These are phyloP conservation scores for Dendrobium nobile DNA, from an alignment of 106 monocot species.

Conservation along the genomic window DNA sequence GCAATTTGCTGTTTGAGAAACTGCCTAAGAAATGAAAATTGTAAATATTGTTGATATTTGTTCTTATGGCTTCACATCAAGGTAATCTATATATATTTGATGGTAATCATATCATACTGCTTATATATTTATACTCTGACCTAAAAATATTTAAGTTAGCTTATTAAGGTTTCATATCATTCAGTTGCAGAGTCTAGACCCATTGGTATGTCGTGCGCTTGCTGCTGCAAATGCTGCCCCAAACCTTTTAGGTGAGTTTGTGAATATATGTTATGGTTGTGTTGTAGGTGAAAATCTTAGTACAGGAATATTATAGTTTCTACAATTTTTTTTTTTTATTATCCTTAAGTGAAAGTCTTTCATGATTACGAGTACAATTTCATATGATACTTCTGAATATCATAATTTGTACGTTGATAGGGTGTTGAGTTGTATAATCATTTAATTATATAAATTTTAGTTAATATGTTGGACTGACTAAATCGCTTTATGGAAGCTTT, in stretches of 20 bases:
- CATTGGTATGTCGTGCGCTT: slow-evolving; percentile 69
- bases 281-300: background rate
- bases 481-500: slow-evolving; percentile 34
- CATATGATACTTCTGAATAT: background rate
- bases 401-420: background rate
- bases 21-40: background rate
- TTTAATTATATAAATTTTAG: background rate
- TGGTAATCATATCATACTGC: background rate
- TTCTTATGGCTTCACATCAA: background rate
- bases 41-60: background rate
- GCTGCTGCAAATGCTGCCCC: slow-evolving; percentile 37
- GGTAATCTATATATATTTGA: background rate
- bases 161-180: slow-evolving; percentile 12
- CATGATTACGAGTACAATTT: background rate
- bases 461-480: slow-evolving; percentile 11
- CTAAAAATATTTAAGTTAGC: background rate
- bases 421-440: background rate
- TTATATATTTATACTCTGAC: background rate
- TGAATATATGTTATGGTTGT: background rate
- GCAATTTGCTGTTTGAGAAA: background rate
- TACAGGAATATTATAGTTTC: background rate
- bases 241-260: slow-evolving; percentile 60
- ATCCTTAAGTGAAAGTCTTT: background rate
- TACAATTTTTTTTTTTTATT: background rate
- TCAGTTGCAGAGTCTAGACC: slow-evolving; percentile 65